phyloP scores from a whole-genome alignment of 345 rosid species.

The Euclidium syriacum region DNA sequence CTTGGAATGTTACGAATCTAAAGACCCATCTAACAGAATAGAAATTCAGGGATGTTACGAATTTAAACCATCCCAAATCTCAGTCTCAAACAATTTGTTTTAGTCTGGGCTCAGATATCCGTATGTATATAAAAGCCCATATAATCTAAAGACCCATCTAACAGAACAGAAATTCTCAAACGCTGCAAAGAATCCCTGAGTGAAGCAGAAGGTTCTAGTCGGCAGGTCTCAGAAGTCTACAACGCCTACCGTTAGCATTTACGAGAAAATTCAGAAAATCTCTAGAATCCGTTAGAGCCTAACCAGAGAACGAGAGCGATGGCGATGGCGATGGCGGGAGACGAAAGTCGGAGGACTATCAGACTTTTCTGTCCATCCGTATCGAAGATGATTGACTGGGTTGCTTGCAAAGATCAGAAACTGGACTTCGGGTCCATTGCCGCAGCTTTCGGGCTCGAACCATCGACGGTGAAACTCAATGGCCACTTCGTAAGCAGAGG shows the following conservation, averaged over 20 bases:
- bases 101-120: no score
- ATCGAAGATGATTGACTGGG: slow-evolving; percentile 36
- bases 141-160: background rate
- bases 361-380: slow-evolving; percentile 57
- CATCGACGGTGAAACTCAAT: slow-evolving; percentile 66
- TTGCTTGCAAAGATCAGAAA: slow-evolving; percentile 49
- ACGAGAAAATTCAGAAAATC: background rate
- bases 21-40: background rate
- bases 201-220: slow-evolving; percentile 4
- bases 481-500: slow-evolving; percentile 86
- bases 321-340: slow-evolving; percentile 29
- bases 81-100: no score
- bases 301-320: slow-evolving; percentile 15
- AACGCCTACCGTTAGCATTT: slow-evolving; percentile 12
- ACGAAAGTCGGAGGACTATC: slow-evolving; percentile 34
- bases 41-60: no score
- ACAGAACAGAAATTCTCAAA: background rate
- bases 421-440: slow-evolving; percentile 71
- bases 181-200: background rate
- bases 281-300: slow-evolving; percentile 2
- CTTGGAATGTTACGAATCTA: no score
- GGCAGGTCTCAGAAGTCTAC: slow-evolving; percentile 4
- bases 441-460: slow-evolving; percentile 61
- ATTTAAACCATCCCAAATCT: no score
- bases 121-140: slow-evolving; percentile 9